phyloP scores from a whole-genome alignment of 1,139 yeast species.

The Meyerozyma sp. region DNA sequence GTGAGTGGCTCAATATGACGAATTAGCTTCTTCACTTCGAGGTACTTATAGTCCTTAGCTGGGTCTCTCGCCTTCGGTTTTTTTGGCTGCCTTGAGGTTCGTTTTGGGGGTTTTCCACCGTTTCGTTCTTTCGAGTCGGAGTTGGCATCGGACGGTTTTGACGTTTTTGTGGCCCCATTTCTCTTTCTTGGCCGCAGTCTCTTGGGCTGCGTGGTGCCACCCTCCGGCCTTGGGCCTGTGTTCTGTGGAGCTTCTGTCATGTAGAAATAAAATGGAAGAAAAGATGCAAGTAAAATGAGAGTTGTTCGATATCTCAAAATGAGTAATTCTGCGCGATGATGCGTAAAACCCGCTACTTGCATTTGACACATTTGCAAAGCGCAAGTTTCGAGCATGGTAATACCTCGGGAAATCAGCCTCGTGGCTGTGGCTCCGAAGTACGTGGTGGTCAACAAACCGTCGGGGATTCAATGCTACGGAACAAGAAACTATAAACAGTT shows the following conservation, averaged over 20 bases:
- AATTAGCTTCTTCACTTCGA: slow-evolving; percentile 20
- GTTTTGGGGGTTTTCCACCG: neutral
- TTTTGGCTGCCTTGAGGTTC: slow-evolving; percentile 1
- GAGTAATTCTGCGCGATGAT: neutral
- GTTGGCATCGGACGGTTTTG: neutral
- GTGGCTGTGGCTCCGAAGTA: slow-evolving; percentile 9
- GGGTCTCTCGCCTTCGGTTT: slow-evolving; percentile 5
- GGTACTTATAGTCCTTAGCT: slow-evolving; percentile 9
- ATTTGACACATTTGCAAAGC: neutral
- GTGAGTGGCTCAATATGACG: slow-evolving; percentile 26
- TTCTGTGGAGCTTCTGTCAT: neutral
- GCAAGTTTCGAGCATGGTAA: neutral
- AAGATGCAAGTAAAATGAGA: neutral
- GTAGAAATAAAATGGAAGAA: neutral
- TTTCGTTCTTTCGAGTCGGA: neutral
- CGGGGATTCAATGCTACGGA: slow-evolving; percentile 17
- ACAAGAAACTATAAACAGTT: slow-evolving; percentile 3
- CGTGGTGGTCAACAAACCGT: slow-evolving; percentile 18
- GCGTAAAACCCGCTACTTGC: neutral
- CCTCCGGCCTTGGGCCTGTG: neutral
- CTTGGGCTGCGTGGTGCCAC: neutral
- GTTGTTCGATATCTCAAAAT: neutral
- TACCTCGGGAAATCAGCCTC: neutral
- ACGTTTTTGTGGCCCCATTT: neutral
- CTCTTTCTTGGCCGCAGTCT: neutral